Percentiles rank a stretch among this genome's conserved stretches.
Conservation (phyloP, 495 filamentous ascomycete genomes). For the Xylaria venustula region DNA sequence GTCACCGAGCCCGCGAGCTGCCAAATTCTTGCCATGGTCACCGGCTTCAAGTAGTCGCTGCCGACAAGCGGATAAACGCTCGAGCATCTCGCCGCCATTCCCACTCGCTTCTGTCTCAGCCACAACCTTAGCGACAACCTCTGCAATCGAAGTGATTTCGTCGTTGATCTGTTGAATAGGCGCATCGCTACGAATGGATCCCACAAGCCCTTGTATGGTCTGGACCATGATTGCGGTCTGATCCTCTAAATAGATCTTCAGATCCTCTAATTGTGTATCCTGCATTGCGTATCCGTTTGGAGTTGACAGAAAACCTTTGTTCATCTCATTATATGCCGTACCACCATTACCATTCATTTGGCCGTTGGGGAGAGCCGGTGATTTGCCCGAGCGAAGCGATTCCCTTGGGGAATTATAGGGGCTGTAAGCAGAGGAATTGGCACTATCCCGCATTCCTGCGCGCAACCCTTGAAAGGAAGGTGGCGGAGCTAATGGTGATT, state of each 20-base stretch:
- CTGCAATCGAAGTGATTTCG: conserved; percentile 69
- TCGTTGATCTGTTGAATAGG: conserved; percentile 63
- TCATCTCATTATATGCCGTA: conserved; percentile 31
- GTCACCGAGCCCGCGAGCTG: conserved; percentile 43
- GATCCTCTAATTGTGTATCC: conserved; percentile 63
- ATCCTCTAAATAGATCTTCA: conserved; percentile 79
- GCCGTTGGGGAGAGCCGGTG: conserved; percentile 24
- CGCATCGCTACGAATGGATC: conserved; percentile 70
- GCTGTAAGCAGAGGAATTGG: conserved; percentile 55
- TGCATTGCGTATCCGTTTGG: conserved; percentile 32
- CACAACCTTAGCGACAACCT: conserved; percentile 68
- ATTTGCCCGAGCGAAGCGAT: conserved; percentile 23
- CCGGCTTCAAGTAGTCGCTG: conserved; percentile 65
- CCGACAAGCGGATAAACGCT: conserved; percentile 61
- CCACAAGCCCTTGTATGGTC: conserved; percentile 78
- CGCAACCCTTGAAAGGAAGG: conserved; percentile 51
- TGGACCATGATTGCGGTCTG: conserved; percentile 79
- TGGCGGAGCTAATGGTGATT: conserved; percentile 36
- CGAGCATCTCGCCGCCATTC: conserved; percentile 60
- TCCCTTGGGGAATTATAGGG: conserved; percentile 53
- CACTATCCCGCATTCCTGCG: conserved; percentile 38
- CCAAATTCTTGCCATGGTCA: conserved; percentile 59
- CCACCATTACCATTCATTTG: conserved; percentile 28
- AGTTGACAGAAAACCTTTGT: conserved; percentile 35
- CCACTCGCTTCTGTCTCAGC: conserved; percentile 61